Base-by-base conservation (phyloP, 2,329 filamentous ascomycete species). In the Penicillium sumatraense region DNA sequence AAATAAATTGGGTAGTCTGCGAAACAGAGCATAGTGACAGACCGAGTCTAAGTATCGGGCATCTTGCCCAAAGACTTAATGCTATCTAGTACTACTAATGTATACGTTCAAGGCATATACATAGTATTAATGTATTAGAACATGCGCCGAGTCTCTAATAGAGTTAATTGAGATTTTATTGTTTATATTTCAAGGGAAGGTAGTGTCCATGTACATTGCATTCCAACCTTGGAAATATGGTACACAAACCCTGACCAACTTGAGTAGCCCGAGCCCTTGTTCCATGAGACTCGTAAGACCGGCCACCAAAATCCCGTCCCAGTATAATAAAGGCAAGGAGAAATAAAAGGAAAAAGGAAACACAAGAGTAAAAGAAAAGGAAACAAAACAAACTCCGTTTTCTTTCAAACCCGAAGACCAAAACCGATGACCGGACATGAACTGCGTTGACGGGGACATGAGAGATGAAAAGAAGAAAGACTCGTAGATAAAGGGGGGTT, bases 361-460 rank as follows among this genome's bases (percentile, higher is more conserved):
- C 61, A 54, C 55, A 56, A 62, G 59, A 51, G 57, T 68, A 71
- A 38, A 7, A 24, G 21, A 24, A 26, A 59, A 63, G 59, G 21
- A 24, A 26, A 59, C 62, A 59, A 58, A 63, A 61, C 54, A 57
- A 73, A 73, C 71, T 71, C 70, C 71, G 57, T 71, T 72, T 71
- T 69, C 57, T 64, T 61, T 57, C 53, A 52, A 61, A 59, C 56
- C 60, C 57, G 35, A 61, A 54, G 54, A 61, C 57, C 46, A 56
- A 58, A 59, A 57, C 56, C 58, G 58, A 62, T 59, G 57, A 60
- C 50, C 53, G 53, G 61, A 60, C 54, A 42, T 59, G 53, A 63
- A 61, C 40, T 64, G 57, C 51, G 59, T 64, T 29, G 52, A 59
- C 48, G 47, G 53, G 51, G 51, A 47, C 54, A 55, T 55, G 59